Evolutionary conservation across 441 rosid species (phyloP), one percentile per base, ranked within the genome.

Genomic region (Breynia disticha): DNA sequence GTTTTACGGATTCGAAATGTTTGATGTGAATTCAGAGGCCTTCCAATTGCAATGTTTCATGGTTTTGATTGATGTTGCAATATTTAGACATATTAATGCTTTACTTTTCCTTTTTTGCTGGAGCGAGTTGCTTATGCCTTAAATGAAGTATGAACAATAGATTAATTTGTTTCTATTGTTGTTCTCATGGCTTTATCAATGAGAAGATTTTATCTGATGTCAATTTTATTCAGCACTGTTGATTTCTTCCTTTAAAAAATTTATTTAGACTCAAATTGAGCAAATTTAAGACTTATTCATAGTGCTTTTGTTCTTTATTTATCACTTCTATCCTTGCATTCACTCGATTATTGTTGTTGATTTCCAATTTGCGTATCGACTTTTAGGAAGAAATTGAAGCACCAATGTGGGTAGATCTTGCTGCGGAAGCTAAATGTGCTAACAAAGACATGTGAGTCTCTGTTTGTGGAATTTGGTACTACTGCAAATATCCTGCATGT

Each of bases 401-500:
- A 48, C 91, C 91, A 5, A 81, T 71, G 79, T 81, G 87, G 87
- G 71, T 71, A 17, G 86, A 81, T 69, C 81, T 84, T 55, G 55
- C 59, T 0, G 24, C 57, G 19, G 81, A 77, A 60, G 65, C 67
- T 9, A 56, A 63, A 19, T 56, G 48, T 60, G 47, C 43, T 47
- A 50, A 58, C 52, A 61, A 53, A 53, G 71, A 66, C 16, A 28
- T 38, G 83, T 77, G 67, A 72, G 81, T 67, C 46, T 63, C 18
- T 38, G 15, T 22, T 3, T 22, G 19, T 15, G 17, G 28, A 44
- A 8, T 37, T 41, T 5, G 10, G 15, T 41, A 7, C 47, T 47
- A 28, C 5, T 38, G 14, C 9, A 17, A 38, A 35, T 56, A 28
- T 35, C 21, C 19, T n/a, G n/a, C n/a, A 16, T 51, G 20, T 18